phyloP scores from a whole-genome alignment of 352 stramenopile genomes.

The Phytophthora quininea region DNA sequence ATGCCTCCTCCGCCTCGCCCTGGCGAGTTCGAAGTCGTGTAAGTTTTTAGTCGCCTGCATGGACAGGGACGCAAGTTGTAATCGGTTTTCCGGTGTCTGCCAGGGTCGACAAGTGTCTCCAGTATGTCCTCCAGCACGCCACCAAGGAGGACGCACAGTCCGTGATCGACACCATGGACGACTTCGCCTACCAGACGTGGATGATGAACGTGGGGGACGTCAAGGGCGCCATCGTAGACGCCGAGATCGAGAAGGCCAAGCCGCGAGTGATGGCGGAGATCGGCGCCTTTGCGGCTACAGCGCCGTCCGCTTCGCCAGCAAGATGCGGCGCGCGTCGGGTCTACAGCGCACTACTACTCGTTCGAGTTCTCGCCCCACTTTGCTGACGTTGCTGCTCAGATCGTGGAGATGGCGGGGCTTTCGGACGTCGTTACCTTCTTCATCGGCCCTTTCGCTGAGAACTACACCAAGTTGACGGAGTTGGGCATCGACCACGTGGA shows the following conservation, averaged over 20 bases:
- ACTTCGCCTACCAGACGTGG: conserved; percentile 38
- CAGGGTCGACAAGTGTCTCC: conserved; percentile 35
- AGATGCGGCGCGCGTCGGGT: conserved; percentile 23
- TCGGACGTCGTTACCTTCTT: conserved; percentile 39
- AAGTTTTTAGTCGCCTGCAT: conserved; percentile 6
- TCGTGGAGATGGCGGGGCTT: conserved; percentile 32
- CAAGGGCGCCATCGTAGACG: conserved; percentile 40
- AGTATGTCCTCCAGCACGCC: conserved; percentile 32
- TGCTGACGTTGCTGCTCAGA: conserved; percentile 35
- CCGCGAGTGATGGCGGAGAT: conserved; percentile 53
- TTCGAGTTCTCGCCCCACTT: conserved; percentile 48
- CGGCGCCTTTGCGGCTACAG: conserved; percentile 53
- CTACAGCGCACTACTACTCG: conserved; percentile 41
- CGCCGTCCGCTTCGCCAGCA: conserved; percentile 47
- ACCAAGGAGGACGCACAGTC: conserved; percentile 31
- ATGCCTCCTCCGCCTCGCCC: conserved; percentile 30
- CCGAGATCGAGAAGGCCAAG: conserved; percentile 33
- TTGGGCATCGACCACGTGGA: conserved; percentile 28
- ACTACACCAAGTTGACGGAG: conserved; percentile 33
- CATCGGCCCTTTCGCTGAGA: conserved; percentile 36
- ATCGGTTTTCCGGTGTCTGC: conserved; percentile 19
- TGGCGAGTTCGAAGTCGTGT: conserved; percentile 28
- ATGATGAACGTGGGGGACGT: conserved; percentile 49
- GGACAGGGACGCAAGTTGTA: conserved; percentile 7
- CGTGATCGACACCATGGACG: conserved; percentile 37